These are phyloP conservation scores for Theileria annulata DNA, from an alignment of 169 alveolate genomes.

Conservation along the genomic window DNA sequence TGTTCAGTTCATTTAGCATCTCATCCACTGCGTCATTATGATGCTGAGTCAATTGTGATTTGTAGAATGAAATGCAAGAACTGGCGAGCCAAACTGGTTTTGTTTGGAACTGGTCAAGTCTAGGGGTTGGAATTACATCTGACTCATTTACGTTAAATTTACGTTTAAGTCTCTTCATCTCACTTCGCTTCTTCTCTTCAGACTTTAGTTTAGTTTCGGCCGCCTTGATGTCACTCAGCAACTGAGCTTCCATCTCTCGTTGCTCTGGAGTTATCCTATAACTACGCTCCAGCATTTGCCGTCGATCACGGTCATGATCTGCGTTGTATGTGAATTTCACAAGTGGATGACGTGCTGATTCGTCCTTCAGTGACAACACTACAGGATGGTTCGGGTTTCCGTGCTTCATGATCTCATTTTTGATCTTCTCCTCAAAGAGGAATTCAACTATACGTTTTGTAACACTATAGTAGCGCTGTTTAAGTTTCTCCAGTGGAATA, in stretches of 20 bases:
- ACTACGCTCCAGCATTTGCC: slow-evolving; percentile 72
- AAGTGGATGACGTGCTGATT: slow-evolving; percentile 78
- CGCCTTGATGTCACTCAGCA: slow-evolving; percentile 70
- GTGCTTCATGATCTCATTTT: slow-evolving; percentile 75
- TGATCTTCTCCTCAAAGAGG: slow-evolving; percentile 77
- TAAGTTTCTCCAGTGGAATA: slow-evolving; percentile 79
- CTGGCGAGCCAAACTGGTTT: slow-evolving; percentile 67
- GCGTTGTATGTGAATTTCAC: slow-evolving; percentile 77
- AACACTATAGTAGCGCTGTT: slow-evolving; percentile 81
- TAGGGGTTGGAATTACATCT: slow-evolving; percentile 69
- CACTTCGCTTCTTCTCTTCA: slow-evolving; percentile 71
- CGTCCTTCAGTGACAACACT: slow-evolving; percentile 76
- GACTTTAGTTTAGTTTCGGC: slow-evolving; percentile 67
- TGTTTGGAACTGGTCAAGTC: slow-evolving; percentile 39
- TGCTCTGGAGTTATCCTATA: slow-evolving; percentile 71
- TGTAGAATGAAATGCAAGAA: slow-evolving; percentile 36
- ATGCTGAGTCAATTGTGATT: slow-evolving; percentile 54
- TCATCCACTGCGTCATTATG: slow-evolving; percentile 67
- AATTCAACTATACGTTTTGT: slow-evolving; percentile 80
- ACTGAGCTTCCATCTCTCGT: slow-evolving; percentile 58
- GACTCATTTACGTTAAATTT: slow-evolving; percentile 67
- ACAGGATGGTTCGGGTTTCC: slow-evolving; percentile 76
- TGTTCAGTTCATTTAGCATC: slow-evolving; percentile 55
- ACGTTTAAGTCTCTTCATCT: slow-evolving; percentile 69
- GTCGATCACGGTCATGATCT: slow-evolving; percentile 81